These are phyloP conservation scores for Sindora glabra DNA, from an alignment of 306 rosid genomes.

Conservation along the genomic window DNA sequence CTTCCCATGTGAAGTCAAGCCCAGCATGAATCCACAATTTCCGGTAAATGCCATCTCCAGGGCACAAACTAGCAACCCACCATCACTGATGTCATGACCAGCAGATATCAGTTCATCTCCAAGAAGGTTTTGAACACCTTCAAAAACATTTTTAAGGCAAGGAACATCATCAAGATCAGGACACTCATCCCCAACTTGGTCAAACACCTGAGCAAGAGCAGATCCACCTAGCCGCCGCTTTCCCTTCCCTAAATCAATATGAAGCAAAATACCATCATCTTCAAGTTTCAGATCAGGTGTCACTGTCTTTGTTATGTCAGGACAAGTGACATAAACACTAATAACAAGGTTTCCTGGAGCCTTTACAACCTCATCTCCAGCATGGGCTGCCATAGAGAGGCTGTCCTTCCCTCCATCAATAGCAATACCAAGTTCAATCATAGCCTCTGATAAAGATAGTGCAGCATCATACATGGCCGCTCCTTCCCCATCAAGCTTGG, in stretches of 20 bases:
- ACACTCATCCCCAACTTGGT: slow-evolving; percentile 67
- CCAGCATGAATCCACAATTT: slow-evolving; percentile 52
- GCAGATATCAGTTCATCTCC: slow-evolving; percentile 67
- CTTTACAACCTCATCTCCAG: slow-evolving; percentile 73
- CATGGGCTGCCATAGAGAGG: slow-evolving; percentile 86
- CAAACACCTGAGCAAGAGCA: slow-evolving; percentile 85
- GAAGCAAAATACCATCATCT: slow-evolving; percentile 72
- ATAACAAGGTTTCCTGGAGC: slow-evolving; percentile 95
- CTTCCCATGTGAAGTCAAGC: slow-evolving; percentile 48
- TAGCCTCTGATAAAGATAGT: slow-evolving; percentile 58
- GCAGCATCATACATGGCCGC: slow-evolving; percentile 93
- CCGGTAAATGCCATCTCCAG: slow-evolving; percentile 97
- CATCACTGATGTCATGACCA: slow-evolving; percentile 93
- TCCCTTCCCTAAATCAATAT: slow-evolving; percentile 72
- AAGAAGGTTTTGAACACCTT: slow-evolving; percentile 70
- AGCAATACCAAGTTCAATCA: slow-evolving; percentile 87
- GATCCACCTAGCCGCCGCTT: slow-evolving; percentile 81
- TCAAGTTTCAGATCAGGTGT: slow-evolving; percentile 81
- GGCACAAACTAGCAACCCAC: slow-evolving; percentile 71
- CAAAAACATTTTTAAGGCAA: slow-evolving; percentile 72
- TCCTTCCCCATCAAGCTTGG: slow-evolving; percentile 92
- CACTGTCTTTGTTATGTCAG: slow-evolving; percentile 82
- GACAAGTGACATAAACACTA: slow-evolving; percentile 85
- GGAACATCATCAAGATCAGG: slow-evolving; percentile 81
- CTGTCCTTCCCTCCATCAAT: slow-evolving; percentile 96